Evolutionary conservation across 176 grass and related monocot species (phyloP).

Genomic region (Phoenix roebelenii): DNA sequence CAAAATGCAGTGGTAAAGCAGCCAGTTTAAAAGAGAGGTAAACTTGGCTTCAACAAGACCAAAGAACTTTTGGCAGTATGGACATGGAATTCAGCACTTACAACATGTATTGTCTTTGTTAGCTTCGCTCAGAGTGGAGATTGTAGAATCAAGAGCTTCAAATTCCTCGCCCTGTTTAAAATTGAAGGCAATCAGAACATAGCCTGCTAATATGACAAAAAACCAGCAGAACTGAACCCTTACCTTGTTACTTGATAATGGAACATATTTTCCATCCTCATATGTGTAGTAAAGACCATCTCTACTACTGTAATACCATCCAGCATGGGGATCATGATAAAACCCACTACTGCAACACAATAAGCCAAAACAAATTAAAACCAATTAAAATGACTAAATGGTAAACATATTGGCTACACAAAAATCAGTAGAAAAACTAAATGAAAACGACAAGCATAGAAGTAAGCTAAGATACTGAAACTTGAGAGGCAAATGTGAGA

Average conservation of each 20-base stretch:
- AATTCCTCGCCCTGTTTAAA: conserved; percentile 26
- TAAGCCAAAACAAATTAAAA: background rate
- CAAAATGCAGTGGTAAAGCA: too few relatives aligned
- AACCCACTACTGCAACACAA: conserved; percentile 61
- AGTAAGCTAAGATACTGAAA: too few relatives aligned
- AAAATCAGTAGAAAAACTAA: too few relatives aligned
- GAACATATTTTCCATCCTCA: conserved; percentile 50
- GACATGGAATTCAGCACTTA: too few relatives aligned
- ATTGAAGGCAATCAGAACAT: too few relatives aligned
- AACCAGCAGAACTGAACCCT: background rate
- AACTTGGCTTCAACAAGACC: too few relatives aligned
- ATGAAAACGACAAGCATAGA: too few relatives aligned
- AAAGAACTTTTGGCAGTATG: too few relatives aligned
- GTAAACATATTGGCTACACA: too few relatives aligned
- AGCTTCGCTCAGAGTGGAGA: conserved; percentile 2
- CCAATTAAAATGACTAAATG: too few relatives aligned
- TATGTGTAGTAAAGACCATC: conserved; percentile 63
- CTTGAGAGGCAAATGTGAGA: too few relatives aligned
- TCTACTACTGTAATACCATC: conserved; percentile 74
- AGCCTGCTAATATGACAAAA: background rate
- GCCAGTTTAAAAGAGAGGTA: too few relatives aligned
- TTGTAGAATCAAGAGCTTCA: conserved; percentile 22
- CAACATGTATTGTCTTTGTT: conserved; percentile 20
- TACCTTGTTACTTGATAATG: conserved; percentile 27
- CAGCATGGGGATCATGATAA: conserved; percentile 70